phyloP scores from a whole-genome alignment of 495 filamentous ascomycete genomes.

The Parachaetomium inaequale region DNA sequence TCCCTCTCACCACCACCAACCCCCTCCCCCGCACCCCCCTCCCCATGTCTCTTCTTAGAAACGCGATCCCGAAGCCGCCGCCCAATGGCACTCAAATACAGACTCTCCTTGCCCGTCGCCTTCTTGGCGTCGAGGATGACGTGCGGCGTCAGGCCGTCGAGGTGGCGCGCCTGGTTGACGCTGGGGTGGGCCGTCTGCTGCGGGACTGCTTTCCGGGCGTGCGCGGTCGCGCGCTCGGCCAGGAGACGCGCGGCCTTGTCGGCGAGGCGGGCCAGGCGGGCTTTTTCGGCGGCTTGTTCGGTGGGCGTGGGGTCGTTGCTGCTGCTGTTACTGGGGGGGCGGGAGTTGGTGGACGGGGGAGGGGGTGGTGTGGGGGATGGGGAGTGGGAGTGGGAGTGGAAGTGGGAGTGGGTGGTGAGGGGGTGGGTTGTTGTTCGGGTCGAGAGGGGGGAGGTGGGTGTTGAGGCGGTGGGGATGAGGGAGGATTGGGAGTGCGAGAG shows the following conservation, averaged over 20 bases:
- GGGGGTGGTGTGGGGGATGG: constrained; percentile 11
- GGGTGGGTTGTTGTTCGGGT: constrained; percentile 2
- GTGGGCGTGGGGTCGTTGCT: constrained; percentile 28
- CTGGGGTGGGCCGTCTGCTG: constrained; percentile 45
- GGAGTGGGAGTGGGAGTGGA: constrained; percentile 1
- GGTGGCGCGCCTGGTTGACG: constrained; percentile 46
- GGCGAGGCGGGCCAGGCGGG: constrained; percentile 50
- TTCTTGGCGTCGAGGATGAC: constrained; percentile 55
- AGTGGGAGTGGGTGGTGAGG: neutral
- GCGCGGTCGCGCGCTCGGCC: constrained; percentile 46
- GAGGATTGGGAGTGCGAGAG: constrained; percentile 26
- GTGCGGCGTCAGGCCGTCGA: constrained; percentile 45
- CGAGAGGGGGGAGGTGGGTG: constrained; percentile 20
- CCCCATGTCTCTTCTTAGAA: constrained; percentile 20
- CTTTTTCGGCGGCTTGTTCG: constrained; percentile 48
- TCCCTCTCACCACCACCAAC: neutral
- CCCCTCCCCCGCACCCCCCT: constrained; percentile 12
- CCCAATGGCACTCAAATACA: constrained; percentile 70
- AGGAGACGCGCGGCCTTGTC: constrained; percentile 44
- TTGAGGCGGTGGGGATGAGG: constrained; percentile 16
- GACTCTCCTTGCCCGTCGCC: constrained; percentile 59
- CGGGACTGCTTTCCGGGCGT: constrained; percentile 44
- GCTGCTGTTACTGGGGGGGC: neutral
- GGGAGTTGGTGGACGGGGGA: neutral
- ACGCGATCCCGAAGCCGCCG: constrained; percentile 45